Evolutionary conservation across 1,284 basidiomycete genomes (phyloP).

Genomic region (Pseudozyma sp.): DNA sequence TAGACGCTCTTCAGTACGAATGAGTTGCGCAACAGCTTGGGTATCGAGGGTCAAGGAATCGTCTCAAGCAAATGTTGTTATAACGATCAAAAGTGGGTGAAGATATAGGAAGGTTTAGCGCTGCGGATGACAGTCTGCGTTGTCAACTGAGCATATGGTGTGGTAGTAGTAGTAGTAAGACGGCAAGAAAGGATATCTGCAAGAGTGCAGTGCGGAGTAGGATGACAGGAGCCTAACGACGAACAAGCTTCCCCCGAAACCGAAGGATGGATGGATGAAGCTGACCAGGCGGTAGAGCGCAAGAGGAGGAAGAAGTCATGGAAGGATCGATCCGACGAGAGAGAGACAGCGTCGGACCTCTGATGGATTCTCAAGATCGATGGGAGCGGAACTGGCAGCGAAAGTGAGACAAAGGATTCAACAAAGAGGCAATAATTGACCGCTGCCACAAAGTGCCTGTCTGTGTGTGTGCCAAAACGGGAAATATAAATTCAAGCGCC

Average conservation of each 20-base stretch:
- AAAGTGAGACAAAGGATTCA: no score
- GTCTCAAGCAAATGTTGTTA: no score
- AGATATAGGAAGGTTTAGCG: no score
- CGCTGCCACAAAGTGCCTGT: constrained; percentile 1
- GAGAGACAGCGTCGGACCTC: not conserved
- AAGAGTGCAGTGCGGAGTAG: not conserved
- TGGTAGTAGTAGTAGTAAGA: no score
- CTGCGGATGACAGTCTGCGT: no score
- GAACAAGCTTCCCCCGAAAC: not conserved
- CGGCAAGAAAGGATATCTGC: not conserved
- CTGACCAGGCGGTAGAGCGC: not conserved
- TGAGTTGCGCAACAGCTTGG: no score
- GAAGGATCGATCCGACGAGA: constrained; percentile 9
- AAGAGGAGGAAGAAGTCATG: constrained; percentile 4
- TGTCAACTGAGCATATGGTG: no score
- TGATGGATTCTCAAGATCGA: constrained; percentile 12
- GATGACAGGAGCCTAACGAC: not conserved
- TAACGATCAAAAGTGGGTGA: no score
- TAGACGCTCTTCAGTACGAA: no score
- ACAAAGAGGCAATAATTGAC: not conserved
- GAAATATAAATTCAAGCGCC: constrained; percentile 21
- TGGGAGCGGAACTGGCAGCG: constrained; percentile 8
- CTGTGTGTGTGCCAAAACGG: constrained; percentile 9
- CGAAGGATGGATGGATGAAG: constrained; percentile 4
- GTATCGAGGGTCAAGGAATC: no score